Evolutionary conservation across 2,329 filamentous ascomycete genomes (phyloP).

Genomic region (Colletotrichum cordylinicola): DNA sequence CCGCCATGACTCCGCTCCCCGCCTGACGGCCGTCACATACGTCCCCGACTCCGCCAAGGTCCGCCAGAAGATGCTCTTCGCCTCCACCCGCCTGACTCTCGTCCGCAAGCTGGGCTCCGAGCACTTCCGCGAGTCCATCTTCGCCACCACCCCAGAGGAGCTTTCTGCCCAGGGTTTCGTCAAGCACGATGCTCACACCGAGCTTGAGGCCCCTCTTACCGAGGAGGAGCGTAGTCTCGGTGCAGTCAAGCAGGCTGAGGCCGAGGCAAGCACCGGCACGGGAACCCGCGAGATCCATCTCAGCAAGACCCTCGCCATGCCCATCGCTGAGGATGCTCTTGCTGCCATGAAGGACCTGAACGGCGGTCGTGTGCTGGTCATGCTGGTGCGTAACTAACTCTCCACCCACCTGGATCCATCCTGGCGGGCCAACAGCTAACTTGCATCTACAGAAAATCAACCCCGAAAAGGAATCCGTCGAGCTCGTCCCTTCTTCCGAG

Average conservation of each 20-base stretch:
- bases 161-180: conserved; percentile 73
- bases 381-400: conserved; percentile 56
- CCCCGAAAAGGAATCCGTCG: conserved; percentile 70
- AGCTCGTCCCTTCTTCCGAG: conserved; percentile 62
- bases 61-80: conserved; percentile 87
- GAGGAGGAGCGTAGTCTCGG: conserved; percentile 77
- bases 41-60: conserved; percentile 81
- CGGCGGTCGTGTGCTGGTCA: conserved; percentile 60
- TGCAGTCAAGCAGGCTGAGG: conserved; percentile 77
- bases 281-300: conserved; percentile 63
- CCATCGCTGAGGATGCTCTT: conserved; percentile 67
- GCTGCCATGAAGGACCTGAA: conserved; percentile 67
- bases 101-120: conserved; percentile 79
- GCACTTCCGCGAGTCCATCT: conserved; percentile 78
- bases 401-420: neutral
- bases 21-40: conserved; percentile 76
- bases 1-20: conserved; percentile 62
- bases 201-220: conserved; percentile 73
- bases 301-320: conserved; percentile 63
- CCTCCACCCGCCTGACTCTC: conserved; percentile 76
- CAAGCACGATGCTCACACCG: conserved; percentile 72
- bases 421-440: neutral
- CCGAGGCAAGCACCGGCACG: conserved; percentile 75
- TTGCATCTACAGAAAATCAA: conserved; percentile 68
- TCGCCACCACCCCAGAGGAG: conserved; percentile 73